Evolutionary conservation across 495 filamentous ascomycete genomes (phyloP).

Genomic region (Choiromyces venosus): DNA sequence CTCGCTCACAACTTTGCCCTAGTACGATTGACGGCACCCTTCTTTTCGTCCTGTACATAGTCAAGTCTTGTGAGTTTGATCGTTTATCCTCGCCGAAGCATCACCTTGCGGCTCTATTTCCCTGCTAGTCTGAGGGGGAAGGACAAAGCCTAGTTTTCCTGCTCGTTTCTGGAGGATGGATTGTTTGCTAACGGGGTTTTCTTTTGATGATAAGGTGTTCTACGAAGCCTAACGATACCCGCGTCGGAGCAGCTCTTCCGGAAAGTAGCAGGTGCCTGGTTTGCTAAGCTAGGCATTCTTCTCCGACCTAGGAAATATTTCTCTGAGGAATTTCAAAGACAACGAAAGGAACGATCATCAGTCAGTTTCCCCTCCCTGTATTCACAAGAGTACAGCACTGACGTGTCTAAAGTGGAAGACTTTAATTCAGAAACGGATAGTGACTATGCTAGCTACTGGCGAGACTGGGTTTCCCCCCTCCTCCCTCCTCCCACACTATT

Average conservation of each 20-base stretch:
- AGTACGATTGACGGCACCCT: neutral
- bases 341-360: neutral
- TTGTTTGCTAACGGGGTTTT: neutral
- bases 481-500: conserved; percentile 12
- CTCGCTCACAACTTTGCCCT: neutral
- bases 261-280: neutral
- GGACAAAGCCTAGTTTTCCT: neutral
- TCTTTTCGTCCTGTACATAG: neutral
- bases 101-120: neutral
- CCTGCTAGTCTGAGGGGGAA: neutral
- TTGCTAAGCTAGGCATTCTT: neutral
- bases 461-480: conserved; percentile 67
- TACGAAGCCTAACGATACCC: neutral
- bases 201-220: neutral
- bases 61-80: neutral
- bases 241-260: neutral
- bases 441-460: conserved; percentile 98
- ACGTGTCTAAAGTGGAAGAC: conserved; percentile 63
- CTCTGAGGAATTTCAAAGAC: neutral
- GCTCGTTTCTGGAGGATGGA: neutral
- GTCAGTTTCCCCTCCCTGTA: neutral
- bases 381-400: neutral
- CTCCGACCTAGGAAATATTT: neutral
- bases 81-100: neutral
- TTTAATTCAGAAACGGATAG: conserved; percentile 96